Conservation (phyloP, 1,284 basidiomycete species). For the Moesziomyces sp. region DNA sequence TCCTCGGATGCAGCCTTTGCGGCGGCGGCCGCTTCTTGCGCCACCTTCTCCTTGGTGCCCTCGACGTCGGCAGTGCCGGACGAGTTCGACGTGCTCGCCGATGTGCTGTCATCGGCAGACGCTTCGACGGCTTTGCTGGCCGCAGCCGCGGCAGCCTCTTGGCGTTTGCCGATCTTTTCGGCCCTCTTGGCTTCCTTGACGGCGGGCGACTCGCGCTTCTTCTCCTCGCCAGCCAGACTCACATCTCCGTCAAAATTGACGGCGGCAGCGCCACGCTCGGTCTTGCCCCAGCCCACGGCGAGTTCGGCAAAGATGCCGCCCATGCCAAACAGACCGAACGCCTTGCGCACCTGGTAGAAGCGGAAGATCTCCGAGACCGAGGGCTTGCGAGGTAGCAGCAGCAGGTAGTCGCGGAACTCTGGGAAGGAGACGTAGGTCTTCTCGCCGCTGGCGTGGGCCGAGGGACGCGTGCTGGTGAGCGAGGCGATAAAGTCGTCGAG, state of each 20-base stretch:
- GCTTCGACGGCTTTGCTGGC: conserved; percentile 29
- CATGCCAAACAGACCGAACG: conserved; percentile 64
- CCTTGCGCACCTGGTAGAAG: conserved; percentile 67
- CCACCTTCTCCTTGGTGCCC: conserved; percentile 30
- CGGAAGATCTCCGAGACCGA: conserved; percentile 64
- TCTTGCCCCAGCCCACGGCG: conserved; percentile 60
- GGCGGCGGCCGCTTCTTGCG: conserved; percentile 22
- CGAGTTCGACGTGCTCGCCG: neutral
- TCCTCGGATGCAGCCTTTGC: conserved; percentile 14
- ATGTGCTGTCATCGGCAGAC: conserved; percentile 2
- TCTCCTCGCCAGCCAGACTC: conserved; percentile 60
- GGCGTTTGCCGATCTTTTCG: conserved; percentile 39
- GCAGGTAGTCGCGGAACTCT: conserved; percentile 66
- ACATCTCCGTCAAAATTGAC: conserved; percentile 66
- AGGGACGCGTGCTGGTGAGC: conserved; percentile 51
- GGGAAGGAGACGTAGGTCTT: conserved; percentile 62
- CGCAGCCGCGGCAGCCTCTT: conserved; percentile 37
- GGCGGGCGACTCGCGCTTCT: conserved; percentile 45
- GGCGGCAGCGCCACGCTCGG: conserved; percentile 59
- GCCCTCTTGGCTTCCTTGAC: conserved; percentile 53
- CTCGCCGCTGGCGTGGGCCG: conserved; percentile 19
- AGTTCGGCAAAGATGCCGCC: conserved; percentile 67
- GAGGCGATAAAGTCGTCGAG: conserved; percentile 66
- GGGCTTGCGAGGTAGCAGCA: conserved; percentile 64
- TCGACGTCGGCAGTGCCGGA: conserved; percentile 7